Base-by-base conservation (phyloP, 2,329 filamentous ascomycete genomes). In the Elsinoe arachidis region DNA sequence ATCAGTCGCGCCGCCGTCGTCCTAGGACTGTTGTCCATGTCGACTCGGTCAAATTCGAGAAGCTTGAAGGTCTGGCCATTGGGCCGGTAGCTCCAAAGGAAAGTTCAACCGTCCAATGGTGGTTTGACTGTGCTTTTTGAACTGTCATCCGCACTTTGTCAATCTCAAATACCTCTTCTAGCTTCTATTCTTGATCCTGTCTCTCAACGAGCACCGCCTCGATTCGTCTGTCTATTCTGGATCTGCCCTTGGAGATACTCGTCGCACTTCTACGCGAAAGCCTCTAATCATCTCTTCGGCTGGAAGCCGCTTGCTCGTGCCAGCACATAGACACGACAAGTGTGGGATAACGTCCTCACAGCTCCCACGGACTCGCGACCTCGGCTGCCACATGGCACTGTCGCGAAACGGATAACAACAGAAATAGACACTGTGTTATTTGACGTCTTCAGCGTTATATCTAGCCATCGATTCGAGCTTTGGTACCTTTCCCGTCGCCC, bases 91-190 rank as follows among this genome's bases (percentile, higher is more conserved):
- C 41, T 46, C 26, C 15, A 4, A n/a, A 23, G 39, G 39, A 43
- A 43, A 43, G n/a, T 43, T 43, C 39, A 46, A 46, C 41, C 41
- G 41, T 46, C 41, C 41, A 46, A 46, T 46, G 41, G 41, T 17
- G 41, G 26, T 30, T 23, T 46, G 41, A 23, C 41, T 46, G 41
- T 46, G 41, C 41, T 46, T 46, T 46, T 46, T 46, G 41, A 30
- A 30, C 41, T 46, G 41, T 46, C 41, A 46, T 46, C 41, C 41
- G 41, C 41, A 46, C 41, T 46, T 46, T 46, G 41, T 23, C 17
- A 44, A 44, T 44, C 41, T 44, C 41, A 44, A 44, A 44, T 44
- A 44, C 41, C 41, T 44, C 17, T 11, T 23, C 41, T 21, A 44
- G 41, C 41, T 44, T 44, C 41, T 44, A 21, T 21, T 44, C 41